A percentile compares a stretch with the other conserved stretches of the same genome.
These are phyloP conservation scores for Pseudisothecium myosuroides DNA, from an alignment of 225 moss, liverwort and hornwort genomes.

Conservation along the genomic window DNA sequence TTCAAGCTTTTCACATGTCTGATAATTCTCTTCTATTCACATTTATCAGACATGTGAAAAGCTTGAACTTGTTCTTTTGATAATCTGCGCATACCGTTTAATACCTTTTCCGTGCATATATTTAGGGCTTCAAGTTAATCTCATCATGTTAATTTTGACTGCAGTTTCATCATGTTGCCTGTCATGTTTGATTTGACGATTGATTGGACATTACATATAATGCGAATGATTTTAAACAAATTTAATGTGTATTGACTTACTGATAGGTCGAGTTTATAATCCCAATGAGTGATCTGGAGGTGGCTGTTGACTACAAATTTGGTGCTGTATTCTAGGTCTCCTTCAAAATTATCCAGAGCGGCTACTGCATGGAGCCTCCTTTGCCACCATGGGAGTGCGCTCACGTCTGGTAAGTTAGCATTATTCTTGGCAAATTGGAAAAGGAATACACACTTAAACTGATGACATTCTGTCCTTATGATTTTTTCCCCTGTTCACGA, in stretches of 20 bases:
- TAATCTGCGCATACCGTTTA: not conserved
- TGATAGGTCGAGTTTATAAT: not conserved
- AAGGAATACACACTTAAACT: not conserved
- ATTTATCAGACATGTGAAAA: too few species aligned
- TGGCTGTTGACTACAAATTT: constrained; percentile 10
- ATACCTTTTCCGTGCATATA: not conserved
- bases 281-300: not conserved
- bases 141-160: not conserved
- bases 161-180: not conserved
- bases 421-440: not conserved
- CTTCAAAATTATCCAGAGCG: constrained; percentile 70
- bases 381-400: constrained; percentile 91
- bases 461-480: not conserved
- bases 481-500: not conserved
- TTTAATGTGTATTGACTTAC: not conserved
- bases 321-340: constrained; percentile 40
- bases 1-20: not conserved
- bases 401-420: constrained; percentile 62
- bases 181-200: not conserved
- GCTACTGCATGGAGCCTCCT: constrained; percentile 94
- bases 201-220: not conserved
- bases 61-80: not conserved
- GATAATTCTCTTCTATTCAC: not conserved
- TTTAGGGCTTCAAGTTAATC: not conserved
- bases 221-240: not conserved